Base-by-base conservation (phyloP, 371 early-diverging fungal species). In the Mucor mucedo region DNA sequence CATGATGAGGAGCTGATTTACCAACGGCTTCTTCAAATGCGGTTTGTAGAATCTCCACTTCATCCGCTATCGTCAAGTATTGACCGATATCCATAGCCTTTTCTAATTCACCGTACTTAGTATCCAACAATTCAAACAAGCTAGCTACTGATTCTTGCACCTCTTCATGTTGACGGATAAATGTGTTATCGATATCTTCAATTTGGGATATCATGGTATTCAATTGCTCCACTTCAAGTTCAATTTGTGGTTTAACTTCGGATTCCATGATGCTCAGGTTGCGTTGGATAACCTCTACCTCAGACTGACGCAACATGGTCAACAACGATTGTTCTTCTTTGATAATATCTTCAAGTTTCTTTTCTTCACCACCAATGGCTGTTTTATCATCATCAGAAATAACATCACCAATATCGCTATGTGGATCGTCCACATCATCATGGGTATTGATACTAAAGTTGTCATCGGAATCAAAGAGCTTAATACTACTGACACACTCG, bases 11-110 rank as follows among this genome's bases (percentile, higher is more conserved):
- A 2, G 62, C 62, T 16, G 75, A 63, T 30, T 74, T 68, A 13
- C 68, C 65, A 2, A 82, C 59, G 0, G 75, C 79, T 50, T 81
- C 84, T 50, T 79, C 77, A 11, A 83, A 55, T 14, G 77, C 66
- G 27, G 69, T 68, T 48, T 79, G 63, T 39, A 83, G 49, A 6
- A 79, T 67, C 11, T 78, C 75, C 29, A 75, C 49, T 41, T 80
- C 82, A 50, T 81, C 82, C 0, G 69, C 66, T 3, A 54, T 58
- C 7, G 58, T 69, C 42, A 79, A 62, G 38, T 73, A 77, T 16
- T 57, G 53, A 8, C 72, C 69, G 35, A 78, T 56, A 10, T 62
- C 64, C n/a, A 70, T 47, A 1, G 69, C 69, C 41, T 69, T 69
- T 2, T 59, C 40, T n/a, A 81, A 52, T 30, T 69, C 61, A 29